phyloP scores from a whole-genome alignment of 2,329 filamentous ascomycete genomes.

The Incumbomyces lentus region DNA sequence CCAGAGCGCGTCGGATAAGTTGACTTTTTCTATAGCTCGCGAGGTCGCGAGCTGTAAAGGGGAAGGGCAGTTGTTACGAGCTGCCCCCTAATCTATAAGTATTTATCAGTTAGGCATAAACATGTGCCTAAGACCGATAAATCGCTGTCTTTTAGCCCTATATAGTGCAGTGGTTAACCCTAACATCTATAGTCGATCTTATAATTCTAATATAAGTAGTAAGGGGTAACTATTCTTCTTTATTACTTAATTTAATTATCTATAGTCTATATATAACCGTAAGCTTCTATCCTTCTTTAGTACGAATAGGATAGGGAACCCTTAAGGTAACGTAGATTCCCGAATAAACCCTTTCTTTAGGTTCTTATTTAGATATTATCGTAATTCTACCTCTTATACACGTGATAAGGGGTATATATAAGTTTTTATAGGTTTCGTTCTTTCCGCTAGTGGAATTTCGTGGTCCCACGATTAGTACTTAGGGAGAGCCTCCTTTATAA shows the following conservation, averaged over 20 bases:
- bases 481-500: background rate
- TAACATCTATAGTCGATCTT: background rate
- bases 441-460: background rate
- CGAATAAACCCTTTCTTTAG: background rate
- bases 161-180: too few relatives aligned
- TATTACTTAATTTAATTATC: background rate
- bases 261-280: constrained; percentile 3
- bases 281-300: background rate
- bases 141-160: too few relatives aligned
- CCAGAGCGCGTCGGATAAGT: too few relatives aligned
- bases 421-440: background rate
- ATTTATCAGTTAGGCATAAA: too few relatives aligned
- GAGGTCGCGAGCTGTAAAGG: too few relatives aligned
- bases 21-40: too few relatives aligned
- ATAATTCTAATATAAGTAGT: background rate
- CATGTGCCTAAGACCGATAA: too few relatives aligned
- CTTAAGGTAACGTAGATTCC: background rate
- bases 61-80: too few relatives aligned
- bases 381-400: background rate
- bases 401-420: background rate
- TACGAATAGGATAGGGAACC: background rate
- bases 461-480: background rate
- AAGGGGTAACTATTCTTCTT: constrained; percentile 3
- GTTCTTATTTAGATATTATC: background rate
- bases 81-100: too few relatives aligned